Conservation (phyloP, 2,329 filamentous ascomycete genomes). For the Hypomyces rosellus region DNA sequence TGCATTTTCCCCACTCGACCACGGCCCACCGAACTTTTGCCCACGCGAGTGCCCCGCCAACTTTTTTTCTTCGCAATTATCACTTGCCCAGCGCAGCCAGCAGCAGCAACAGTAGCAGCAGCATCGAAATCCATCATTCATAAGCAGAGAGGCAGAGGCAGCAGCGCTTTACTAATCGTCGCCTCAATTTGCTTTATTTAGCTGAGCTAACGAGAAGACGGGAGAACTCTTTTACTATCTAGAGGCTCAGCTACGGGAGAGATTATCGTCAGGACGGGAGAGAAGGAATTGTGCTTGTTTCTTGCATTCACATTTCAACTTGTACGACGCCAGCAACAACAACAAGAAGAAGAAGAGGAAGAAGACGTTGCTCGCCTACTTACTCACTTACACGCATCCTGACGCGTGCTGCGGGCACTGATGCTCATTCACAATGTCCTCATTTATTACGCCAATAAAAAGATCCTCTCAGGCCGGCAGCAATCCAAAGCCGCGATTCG, state of each 20-base stretch:
- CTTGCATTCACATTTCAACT: not conserved
- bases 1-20: constrained; percentile 12
- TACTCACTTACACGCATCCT: constrained; percentile 9
- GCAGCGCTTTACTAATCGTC: not conserved
- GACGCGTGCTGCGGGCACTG: not conserved
- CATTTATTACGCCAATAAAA: constrained; percentile 31
- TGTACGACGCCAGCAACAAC: too few species aligned
- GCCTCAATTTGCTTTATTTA: not conserved
- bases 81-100: constrained; percentile 3
- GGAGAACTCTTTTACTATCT: not conserved
- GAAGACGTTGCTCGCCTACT: not conserved
- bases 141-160: too few species aligned
- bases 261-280: not conserved
- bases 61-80: constrained; percentile 6
- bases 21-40: not conserved
- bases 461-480: constrained; percentile 21
- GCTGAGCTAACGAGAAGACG: not conserved
- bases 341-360: not conserved
- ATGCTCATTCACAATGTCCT: constrained; percentile 34
- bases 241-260: not conserved
- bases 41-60: constrained; percentile 6
- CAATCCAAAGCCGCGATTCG: constrained; percentile 34
- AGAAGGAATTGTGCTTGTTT: not conserved
- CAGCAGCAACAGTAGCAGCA: not conserved
- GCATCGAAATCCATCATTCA: too few species aligned